phyloP scores from a whole-genome alignment of 1,284 basidiomycete genomes.

The Apiotrichum sp. region DNA sequence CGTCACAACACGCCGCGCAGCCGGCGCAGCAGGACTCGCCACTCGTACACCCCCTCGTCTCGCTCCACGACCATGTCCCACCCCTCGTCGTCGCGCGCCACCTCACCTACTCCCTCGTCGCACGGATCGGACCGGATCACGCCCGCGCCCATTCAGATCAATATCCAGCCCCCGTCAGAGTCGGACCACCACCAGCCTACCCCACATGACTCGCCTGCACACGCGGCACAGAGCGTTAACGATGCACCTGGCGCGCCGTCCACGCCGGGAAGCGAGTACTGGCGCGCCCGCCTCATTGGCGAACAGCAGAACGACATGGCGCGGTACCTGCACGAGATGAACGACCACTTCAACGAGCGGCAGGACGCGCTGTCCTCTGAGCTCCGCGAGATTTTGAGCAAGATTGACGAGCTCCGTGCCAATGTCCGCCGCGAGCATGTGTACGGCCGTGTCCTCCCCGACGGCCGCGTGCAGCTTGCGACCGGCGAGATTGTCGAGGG shows the following conservation, averaged over 20 bases:
- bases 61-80: no score
- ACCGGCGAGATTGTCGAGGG: conserved; percentile 44
- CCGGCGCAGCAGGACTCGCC: neutral
- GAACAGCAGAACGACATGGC: conserved; percentile 31
- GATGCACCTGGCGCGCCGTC: neutral
- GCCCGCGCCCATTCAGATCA: conserved; percentile 1
- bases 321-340: conserved; percentile 42
- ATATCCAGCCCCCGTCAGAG: neutral
- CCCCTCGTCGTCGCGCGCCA: neutral
- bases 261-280: neutral
- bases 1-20: neutral
- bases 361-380: conserved; percentile 28
- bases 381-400: conserved; percentile 34
- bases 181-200: neutral
- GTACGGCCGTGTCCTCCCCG: conserved; percentile 33
- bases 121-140: neutral
- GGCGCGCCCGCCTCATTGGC: conserved; percentile 1
- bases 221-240: neutral
- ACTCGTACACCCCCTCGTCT: neutral
- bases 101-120: neutral
- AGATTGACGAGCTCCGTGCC: conserved; percentile 35
- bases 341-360: conserved; percentile 39
- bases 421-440: conserved; percentile 38
- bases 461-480: conserved; percentile 39
- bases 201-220: neutral